phyloP scores from a whole-genome alignment of 2,329 filamentous ascomycete species.

The Dactylonectria macrodidyma region DNA sequence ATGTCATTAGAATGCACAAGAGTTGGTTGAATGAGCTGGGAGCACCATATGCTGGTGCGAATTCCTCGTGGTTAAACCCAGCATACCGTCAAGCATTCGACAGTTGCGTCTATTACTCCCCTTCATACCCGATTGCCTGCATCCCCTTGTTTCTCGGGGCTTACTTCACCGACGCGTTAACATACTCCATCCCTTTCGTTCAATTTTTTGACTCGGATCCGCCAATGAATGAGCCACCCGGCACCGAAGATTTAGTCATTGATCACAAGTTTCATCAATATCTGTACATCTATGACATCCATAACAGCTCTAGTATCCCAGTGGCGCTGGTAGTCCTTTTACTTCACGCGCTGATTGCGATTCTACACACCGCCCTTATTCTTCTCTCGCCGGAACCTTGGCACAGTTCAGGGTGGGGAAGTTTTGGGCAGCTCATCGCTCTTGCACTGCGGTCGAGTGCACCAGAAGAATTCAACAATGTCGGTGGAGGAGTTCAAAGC shows the following conservation, averaged over 20 bases:
- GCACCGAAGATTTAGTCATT: neutral
- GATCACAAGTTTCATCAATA: neutral
- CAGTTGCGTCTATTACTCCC: neutral
- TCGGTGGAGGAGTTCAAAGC: conserved; percentile 8
- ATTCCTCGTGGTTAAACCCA: neutral
- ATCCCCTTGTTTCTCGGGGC: conserved; percentile 5
- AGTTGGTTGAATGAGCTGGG: conserved; percentile 4
- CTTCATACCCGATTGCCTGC: no score
- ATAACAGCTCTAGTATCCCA: conserved; percentile 1
- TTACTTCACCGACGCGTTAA: conserved; percentile 7
- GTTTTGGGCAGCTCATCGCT: conserved; percentile 10
- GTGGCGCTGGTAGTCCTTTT: conserved; percentile 8
- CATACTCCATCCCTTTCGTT: neutral
- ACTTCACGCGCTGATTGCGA: conserved; percentile 3
- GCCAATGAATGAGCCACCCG: no score
- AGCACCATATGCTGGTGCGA: neutral
- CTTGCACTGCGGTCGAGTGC: conserved; percentile 19
- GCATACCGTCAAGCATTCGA: neutral
- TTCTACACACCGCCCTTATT: conserved; percentile 5
- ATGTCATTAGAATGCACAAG: conserved; percentile 8
- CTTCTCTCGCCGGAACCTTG: conserved; percentile 1
- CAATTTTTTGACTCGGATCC: no score
- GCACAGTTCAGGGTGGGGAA: conserved; percentile 17
- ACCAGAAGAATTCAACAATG: conserved; percentile 1
- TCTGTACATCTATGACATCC: conserved; percentile 2